Percentiles rank a stretch among this genome's conserved stretches.
These are phyloP conservation scores for Drosera capensis DNA, from an alignment of 148 eudicot species.

Conservation along the genomic window DNA sequence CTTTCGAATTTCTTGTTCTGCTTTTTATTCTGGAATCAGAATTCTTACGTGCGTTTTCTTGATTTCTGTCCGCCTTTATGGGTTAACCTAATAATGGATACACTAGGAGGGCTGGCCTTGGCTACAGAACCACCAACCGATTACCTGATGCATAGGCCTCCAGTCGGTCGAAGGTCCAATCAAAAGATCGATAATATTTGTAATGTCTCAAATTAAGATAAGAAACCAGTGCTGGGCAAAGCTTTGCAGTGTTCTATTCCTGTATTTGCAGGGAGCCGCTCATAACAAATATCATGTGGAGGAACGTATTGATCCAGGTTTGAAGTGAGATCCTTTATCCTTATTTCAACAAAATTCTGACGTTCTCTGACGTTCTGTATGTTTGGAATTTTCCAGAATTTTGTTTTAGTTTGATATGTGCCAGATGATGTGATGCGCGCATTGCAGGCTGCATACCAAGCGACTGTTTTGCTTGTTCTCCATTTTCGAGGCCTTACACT, in stretches of 20 bases:
- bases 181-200: slow-evolving; percentile 2
- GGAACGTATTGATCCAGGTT: slow-evolving; percentile 62
- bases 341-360: not conserved
- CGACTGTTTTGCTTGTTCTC: slow-evolving; percentile 15
- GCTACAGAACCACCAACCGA: slow-evolving; percentile 99
- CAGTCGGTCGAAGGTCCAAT: slow-evolving; percentile 97
- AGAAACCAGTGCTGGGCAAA: not conserved
- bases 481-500: slow-evolving; percentile 22
- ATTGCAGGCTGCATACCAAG: slow-evolving; percentile 29
- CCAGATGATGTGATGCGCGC: not conserved
- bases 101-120: slow-evolving; percentile 91
- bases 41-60: not conserved
- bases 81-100: slow-evolving; percentile 97
- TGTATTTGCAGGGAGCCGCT: slow-evolving; percentile 34
- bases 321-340: not conserved
- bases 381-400: not conserved
- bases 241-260: not conserved
- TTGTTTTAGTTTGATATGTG: not conserved
- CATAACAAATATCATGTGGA: slow-evolving; percentile 29
- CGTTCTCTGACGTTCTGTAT: too few relatives aligned
- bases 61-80: slow-evolving; percentile 54
- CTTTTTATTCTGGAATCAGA: slow-evolving; percentile 2
- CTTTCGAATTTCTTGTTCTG: slow-evolving; percentile 1
- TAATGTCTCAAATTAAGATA: too few relatives aligned
- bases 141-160: slow-evolving; percentile 70